Base-by-base conservation (phyloP, 2,329 filamentous ascomycete species). In the Colletotrichum viniferum region DNA sequence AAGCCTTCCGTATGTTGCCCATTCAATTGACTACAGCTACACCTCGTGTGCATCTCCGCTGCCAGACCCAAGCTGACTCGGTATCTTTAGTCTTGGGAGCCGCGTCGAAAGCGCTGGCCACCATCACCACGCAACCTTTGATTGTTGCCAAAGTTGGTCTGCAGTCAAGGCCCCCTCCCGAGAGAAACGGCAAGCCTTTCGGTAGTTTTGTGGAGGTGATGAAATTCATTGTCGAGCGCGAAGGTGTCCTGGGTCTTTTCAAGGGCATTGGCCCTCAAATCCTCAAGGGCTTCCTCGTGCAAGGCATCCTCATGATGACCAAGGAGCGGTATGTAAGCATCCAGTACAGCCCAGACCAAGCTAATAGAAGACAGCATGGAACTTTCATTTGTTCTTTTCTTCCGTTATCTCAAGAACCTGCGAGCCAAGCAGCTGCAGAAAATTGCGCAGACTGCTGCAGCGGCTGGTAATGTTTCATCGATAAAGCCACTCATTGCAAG, bases 221-320 rank as follows among this genome's bases (percentile, higher is more conserved):
- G 95, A 89, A 89, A 77, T 98, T 97, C 83, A 98, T 99, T 79
- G 86, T 98, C 71, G 88, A 98, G 81, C 93, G 98, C 77, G 97
- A 99, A 83, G 97, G 97, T 5, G 83, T 91, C 1, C 81, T 93
- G 14, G 94, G 94, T n/a, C 89, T 99, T 2, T 99, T 98, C 89
- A 99, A 99, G 87, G 97, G 97, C 56, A 98, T 99, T 79, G 96
- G 92, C 0, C 97, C 97, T 4, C 97, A 99, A 84, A 94, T 99
- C 67, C 85, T 96, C 74, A 99, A 99, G 86, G 97, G 97, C 2
- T 86, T 99, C 68, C 83, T 99, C 64, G 97, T 99, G 4, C 97
- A 99, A 82, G 97, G 97, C 65, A 92, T 99, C 71, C 88, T 99
- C 52, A 99, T 99, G 97, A 99, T 98, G 96, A 97, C 96, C 63